A percentile compares a stretch with the other conserved stretches of the same genome.
These are phyloP conservation scores for Ilyonectria mors-panacis DNA, from an alignment of 2,329 filamentous ascomycete species.

Conservation along the genomic window DNA sequence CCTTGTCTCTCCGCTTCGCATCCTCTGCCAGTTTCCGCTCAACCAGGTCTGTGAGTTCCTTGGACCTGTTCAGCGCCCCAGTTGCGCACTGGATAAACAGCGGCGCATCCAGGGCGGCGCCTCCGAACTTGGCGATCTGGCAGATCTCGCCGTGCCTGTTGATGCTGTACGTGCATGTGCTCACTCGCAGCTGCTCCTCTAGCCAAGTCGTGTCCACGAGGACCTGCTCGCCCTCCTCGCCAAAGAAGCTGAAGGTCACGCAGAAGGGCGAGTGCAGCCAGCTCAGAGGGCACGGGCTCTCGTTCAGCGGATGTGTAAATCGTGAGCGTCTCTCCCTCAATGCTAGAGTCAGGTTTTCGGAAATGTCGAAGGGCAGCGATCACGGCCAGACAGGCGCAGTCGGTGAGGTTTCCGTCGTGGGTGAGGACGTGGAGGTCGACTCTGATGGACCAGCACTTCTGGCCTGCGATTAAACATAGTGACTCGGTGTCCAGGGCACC, in stretches of 20 bases:
- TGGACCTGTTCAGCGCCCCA: conserved; percentile 82
- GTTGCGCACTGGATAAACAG: conserved; percentile 82
- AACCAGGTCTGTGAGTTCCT: conserved; percentile 82
- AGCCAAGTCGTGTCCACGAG: conserved; percentile 80
- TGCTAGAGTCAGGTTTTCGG: conserved; percentile 88
- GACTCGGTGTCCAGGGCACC: conserved; percentile 96
- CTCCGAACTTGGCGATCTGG: conserved; percentile 92
- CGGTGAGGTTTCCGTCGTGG: conserved; percentile 91
- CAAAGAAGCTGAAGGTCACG: conserved; percentile 89
- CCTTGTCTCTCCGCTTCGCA: conserved; percentile 81
- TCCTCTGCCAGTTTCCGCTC: conserved; percentile 83
- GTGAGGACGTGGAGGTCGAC: conserved; percentile 93
- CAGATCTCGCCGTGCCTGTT: conserved; percentile 93
- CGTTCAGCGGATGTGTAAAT: conserved; percentile 88
- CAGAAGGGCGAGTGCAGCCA: conserved; percentile 95
- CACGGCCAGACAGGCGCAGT: conserved; percentile 87
- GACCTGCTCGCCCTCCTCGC: conserved; percentile 76
- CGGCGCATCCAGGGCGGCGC: conserved; percentile 84
- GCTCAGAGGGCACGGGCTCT: conserved; percentile 90
- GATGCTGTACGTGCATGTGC: conserved; percentile 84
- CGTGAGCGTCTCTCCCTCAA: conserved; percentile 87
- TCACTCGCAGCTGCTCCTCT: conserved; percentile 83
- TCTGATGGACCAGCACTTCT: conserved; percentile 92
- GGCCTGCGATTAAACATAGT: conserved; percentile 90
- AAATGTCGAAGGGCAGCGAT: conserved; percentile 93